These are phyloP conservation scores for Coleophoma eucalyptorum DNA, from an alignment of 2,329 filamentous ascomycete genomes.

Conservation along the genomic window DNA sequence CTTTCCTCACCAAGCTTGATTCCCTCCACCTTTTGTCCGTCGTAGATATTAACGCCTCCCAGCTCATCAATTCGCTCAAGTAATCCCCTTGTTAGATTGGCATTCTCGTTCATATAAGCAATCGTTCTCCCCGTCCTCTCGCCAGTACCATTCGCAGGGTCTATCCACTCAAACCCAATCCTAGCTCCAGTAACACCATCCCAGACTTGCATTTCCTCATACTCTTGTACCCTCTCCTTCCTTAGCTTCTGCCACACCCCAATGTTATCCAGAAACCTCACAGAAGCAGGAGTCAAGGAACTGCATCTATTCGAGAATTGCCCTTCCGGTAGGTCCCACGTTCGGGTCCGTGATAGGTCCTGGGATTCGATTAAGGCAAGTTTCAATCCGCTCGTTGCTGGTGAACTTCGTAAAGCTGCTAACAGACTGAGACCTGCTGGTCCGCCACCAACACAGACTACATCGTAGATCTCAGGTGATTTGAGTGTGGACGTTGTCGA, in stretches of 20 bases:
- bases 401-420: slow-evolving; percentile 71
- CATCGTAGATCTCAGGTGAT: slow-evolving; percentile 25
- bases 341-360: slow-evolving; percentile 66
- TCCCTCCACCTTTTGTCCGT: slow-evolving; percentile 72
- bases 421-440: slow-evolving; percentile 73
- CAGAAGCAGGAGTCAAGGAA: slow-evolving; percentile 85
- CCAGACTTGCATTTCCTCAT: slow-evolving; percentile 98
- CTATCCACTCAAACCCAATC: slow-evolving; percentile 80
- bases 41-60: slow-evolving; percentile 66
- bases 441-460: slow-evolving; percentile 30
- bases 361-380: slow-evolving; percentile 90
- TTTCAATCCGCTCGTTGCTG: slow-evolving; percentile 70
- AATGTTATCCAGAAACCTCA: slow-evolving; percentile 76
- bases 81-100: slow-evolving; percentile 79
- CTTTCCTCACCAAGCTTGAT: slow-evolving; percentile 72
- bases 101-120: slow-evolving; percentile 95
- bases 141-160: slow-evolving; percentile 26
- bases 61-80: slow-evolving; percentile 68
- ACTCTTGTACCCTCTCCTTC: slow-evolving; percentile 72
- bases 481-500: slow-evolving; percentile 5
- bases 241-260: slow-evolving; percentile 82
- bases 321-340: slow-evolving; percentile 62
- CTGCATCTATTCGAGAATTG: slow-evolving; percentile 92
- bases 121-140: slow-evolving; percentile 59
- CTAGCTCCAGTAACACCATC: slow-evolving; percentile 84